These are phyloP conservation scores for Hymenoscyphus occultus DNA, from an alignment of 2,329 filamentous ascomycete species.

Conservation along the genomic window DNA sequence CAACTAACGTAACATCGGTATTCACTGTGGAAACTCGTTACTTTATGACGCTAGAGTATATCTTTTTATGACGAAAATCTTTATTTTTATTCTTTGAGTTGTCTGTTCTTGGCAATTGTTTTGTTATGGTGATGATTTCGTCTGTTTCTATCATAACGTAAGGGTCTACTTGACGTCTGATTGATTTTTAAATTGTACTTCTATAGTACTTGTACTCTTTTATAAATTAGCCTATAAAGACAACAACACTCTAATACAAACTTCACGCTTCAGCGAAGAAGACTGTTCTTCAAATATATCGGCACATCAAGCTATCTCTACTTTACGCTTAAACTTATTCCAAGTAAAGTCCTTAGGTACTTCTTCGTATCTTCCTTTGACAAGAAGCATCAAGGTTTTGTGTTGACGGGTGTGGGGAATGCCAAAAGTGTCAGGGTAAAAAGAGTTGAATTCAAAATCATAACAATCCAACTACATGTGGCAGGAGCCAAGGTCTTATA, in stretches of 20 bases:
- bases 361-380: too few relatives aligned
- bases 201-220: too few relatives aligned
- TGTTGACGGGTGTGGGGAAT: too few relatives aligned
- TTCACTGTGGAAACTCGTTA: background rate
- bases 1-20: background rate
- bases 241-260: too few relatives aligned
- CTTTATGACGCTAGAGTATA: background rate
- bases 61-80: background rate
- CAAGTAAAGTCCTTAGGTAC: background rate
- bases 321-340: background rate
- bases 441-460: too few relatives aligned
- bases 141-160: background rate
- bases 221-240: too few relatives aligned
- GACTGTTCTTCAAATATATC: background rate
- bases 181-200: too few relatives aligned
- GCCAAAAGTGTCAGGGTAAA: too few relatives aligned
- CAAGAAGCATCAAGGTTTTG: too few relatives aligned
- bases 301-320: background rate
- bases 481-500: too few relatives aligned
- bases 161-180: too few relatives aligned
- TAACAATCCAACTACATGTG: too few relatives aligned
- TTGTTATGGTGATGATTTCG: background rate
- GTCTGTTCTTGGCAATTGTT: background rate
- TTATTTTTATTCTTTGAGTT: background rate
- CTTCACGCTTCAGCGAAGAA: background rate